phyloP scores from a whole-genome alignment of 2,329 filamentous ascomycete genomes.

The Aspergillus melleus region DNA sequence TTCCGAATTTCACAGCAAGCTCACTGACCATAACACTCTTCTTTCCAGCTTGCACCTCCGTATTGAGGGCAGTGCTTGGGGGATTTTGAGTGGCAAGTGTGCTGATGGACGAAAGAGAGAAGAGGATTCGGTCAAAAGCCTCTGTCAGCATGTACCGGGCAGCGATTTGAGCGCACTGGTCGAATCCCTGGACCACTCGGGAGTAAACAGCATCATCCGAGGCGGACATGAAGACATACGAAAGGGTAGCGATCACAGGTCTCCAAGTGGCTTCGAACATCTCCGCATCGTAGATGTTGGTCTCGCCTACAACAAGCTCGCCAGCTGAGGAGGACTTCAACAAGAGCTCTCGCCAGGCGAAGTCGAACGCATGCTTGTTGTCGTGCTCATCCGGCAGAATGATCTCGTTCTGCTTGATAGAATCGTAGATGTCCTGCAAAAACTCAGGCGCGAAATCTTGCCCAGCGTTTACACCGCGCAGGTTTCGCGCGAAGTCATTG shows the following conservation, averaged over 20 bases:
- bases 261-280: slow-evolving; percentile 98
- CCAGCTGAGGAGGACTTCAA: slow-evolving; percentile 78
- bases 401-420: slow-evolving; percentile 90
- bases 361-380: slow-evolving; percentile 93
- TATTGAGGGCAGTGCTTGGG: slow-evolving; percentile 86
- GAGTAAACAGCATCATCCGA: slow-evolving; percentile 95
- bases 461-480: slow-evolving; percentile 85
- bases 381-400: slow-evolving; percentile 97
- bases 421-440: slow-evolving; percentile 81
- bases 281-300: slow-evolving; percentile 93
- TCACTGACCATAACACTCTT: slow-evolving; percentile 98
- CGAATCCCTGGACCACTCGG: slow-evolving; percentile 89
- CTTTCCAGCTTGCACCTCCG: slow-evolving; percentile 88
- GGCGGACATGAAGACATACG: slow-evolving; percentile 98
- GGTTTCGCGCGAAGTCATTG: slow-evolving; percentile 79
- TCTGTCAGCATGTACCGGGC: slow-evolving; percentile 79
- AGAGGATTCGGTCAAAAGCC: slow-evolving; percentile 88
- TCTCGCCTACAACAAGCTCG: slow-evolving; percentile 75
- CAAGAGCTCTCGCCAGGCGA: slow-evolving; percentile 93
- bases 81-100: slow-evolving; percentile 74
- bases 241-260: slow-evolving; percentile 88
- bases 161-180: slow-evolving; percentile 92
- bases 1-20: slow-evolving; percentile 90
- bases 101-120: slow-evolving; percentile 85
- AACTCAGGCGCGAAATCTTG: slow-evolving; percentile 83